phyloP scores from a whole-genome alignment of 352 stramenopile species.

The Phytophthora colocasiae region DNA sequence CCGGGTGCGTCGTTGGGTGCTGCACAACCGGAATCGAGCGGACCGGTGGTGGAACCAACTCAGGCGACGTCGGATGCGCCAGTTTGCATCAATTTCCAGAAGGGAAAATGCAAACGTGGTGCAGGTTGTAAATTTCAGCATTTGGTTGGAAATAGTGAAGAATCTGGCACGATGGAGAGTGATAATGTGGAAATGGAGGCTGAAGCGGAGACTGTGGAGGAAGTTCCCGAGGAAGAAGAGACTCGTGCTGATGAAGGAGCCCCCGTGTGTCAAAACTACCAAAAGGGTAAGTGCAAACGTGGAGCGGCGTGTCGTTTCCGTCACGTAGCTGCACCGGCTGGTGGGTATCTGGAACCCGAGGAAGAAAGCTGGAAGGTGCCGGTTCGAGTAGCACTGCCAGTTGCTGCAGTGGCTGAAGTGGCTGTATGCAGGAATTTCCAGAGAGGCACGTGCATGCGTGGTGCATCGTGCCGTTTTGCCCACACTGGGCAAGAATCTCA shows the following conservation, averaged over 20 bases:
- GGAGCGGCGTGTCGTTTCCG: constrained; percentile 66
- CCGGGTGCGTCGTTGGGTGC: constrained; percentile 36
- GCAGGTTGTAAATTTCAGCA: constrained; percentile 66
- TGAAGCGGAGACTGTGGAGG: constrained; percentile 4
- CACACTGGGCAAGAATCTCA: constrained; percentile 46
- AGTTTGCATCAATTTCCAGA: constrained; percentile 79
- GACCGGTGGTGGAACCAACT: constrained; percentile 14
- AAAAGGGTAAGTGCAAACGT: constrained; percentile 78
- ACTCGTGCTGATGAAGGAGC: constrained; percentile 53
- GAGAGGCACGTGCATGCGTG: constrained; percentile 49
- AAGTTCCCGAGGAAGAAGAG: constrained; percentile 36
- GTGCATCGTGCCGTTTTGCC: constrained; percentile 63
- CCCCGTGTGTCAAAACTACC: constrained; percentile 70
- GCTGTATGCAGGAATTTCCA: constrained; percentile 64
- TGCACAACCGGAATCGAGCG: constrained; percentile 1
- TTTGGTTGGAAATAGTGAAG: constrained; percentile 32
- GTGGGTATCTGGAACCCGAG: constrained; percentile 16
- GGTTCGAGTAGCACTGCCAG: constrained; percentile 45
- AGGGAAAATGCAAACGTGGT: constrained; percentile 77
- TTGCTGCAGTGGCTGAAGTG: constrained; percentile 52
- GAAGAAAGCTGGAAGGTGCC: constrained; percentile 35
- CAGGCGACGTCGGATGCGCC: constrained; percentile 55
- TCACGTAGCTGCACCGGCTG: constrained; percentile 42
- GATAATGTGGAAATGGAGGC: constrained; percentile 10
- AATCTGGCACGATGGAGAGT: constrained; percentile 7